phyloP scores from a whole-genome alignment of 208 protist genomes.

The Leishmania arabica region DNA sequence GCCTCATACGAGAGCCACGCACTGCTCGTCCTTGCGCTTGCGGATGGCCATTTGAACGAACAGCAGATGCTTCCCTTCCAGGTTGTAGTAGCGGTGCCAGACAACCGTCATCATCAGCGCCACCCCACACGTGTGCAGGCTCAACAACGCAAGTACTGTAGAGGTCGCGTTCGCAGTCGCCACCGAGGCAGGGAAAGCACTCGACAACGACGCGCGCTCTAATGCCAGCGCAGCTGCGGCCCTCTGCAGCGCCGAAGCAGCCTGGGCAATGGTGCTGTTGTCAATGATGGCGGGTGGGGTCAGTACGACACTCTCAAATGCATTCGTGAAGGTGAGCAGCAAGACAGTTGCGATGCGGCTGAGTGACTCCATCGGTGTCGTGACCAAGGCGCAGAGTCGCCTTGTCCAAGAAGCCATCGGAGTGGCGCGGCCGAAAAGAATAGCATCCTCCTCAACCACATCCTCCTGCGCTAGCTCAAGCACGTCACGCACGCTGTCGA shows the following conservation, averaged over 20 bases:
- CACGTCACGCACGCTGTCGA: conserved; percentile 9
- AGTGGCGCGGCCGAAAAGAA: conserved; percentile 49
- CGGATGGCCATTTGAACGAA: conserved; percentile 68
- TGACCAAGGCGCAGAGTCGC: conserved; percentile 13
- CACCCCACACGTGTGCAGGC: conserved; percentile 24
- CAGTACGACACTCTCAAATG: conserved; percentile 4
- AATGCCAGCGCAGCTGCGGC: neutral
- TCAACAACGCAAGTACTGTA: conserved; percentile 31
- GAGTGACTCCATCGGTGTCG: conserved; percentile 32
- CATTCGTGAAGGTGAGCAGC: conserved; percentile 9
- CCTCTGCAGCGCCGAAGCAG: neutral
- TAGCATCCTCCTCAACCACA: conserved; percentile 58
- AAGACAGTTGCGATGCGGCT: conserved; percentile 23
- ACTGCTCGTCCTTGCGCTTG: conserved; percentile 44
- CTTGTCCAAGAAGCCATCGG: conserved; percentile 24
- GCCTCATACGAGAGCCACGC: conserved; percentile 16
- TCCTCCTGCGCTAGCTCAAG: conserved; percentile 26
- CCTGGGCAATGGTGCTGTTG: neutral
- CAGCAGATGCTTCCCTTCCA: conserved; percentile 66
- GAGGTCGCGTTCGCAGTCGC: conserved; percentile 2
- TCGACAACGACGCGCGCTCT: too few relatives aligned
- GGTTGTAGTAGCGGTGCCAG: conserved; percentile 63
- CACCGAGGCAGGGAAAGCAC: neutral
- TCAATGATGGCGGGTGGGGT: neutral
- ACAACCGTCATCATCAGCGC: conserved; percentile 29